Percentiles rank a stretch among this genome's conserved stretches.
Evolutionary conservation across 139 green algal genomes (phyloP).

Genomic region (Pseudopediastrum boryanum): DNA sequence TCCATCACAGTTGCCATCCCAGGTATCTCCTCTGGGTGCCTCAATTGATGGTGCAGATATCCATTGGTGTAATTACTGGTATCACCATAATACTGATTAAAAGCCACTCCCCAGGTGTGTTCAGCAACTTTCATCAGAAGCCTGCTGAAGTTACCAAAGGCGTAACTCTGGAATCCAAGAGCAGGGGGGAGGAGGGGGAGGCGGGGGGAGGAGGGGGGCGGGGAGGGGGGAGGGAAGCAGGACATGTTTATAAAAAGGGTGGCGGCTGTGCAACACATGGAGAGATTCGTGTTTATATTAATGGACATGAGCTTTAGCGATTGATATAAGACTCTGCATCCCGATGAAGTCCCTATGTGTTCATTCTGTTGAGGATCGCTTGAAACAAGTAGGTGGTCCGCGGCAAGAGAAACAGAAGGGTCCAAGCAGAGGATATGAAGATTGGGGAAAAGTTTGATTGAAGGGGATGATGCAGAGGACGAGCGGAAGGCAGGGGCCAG

Average conservation of each 20-base stretch:
- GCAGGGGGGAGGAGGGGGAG: background rate
- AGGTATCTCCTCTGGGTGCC: background rate
- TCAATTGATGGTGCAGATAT: slow-evolving; percentile 24
- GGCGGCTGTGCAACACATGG: background rate
- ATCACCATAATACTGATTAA: slow-evolving; percentile 26
- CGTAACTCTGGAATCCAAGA: slow-evolving; percentile 29
- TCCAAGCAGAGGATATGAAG: too few species aligned
- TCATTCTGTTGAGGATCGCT: too few species aligned
- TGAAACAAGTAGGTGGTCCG: too few species aligned
- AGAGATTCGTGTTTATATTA: background rate
- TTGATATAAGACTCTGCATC: background rate
- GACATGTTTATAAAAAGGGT: background rate
- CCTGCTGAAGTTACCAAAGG: slow-evolving; percentile 53
- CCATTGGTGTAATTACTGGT: slow-evolving; percentile 29
- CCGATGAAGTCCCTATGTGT: background rate
- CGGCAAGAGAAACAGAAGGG: too few species aligned
- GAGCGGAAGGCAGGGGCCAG: too few species aligned
- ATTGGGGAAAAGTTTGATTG: too few species aligned
- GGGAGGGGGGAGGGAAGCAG: background rate
- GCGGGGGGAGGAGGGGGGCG: background rate
- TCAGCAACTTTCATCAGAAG: slow-evolving; percentile 68
- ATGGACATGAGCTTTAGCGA: background rate
- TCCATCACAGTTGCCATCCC: slow-evolving; percentile 24
- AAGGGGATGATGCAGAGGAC: too few species aligned
- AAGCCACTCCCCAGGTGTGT: slow-evolving; percentile 63